Base-by-base conservation (phyloP, 495 filamentous ascomycete genomes). In the Neurospora africana region DNA sequence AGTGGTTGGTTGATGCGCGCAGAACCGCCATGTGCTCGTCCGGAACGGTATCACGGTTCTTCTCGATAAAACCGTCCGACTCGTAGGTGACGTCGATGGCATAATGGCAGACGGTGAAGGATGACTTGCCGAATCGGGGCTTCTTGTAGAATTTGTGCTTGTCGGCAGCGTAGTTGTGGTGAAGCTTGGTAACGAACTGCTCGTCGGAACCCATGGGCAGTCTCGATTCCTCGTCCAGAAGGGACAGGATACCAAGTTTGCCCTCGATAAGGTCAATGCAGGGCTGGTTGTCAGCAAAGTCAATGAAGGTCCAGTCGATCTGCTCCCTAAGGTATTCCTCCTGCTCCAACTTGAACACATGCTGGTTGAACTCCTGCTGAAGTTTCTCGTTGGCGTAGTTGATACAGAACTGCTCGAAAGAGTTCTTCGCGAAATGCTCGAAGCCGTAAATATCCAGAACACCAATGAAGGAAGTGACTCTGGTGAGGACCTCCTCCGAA, bases 361-460 rank as follows among this genome's bases (percentile, higher is more conserved):
- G 95, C 81, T 96, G 93, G 81, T 99, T 99, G 85, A 99, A 99
- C 77, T 99, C 96, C 78, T 99, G 95, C 78, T 99, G 95, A 40
- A 99, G 84, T 81, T 99, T 99, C 82, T 99, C 95, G 82, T 99
- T 99, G 79, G 95, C 95, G 76, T 98, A 99, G 83, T 99, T 99
- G 87, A 99, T 99, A 81, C 95, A 99, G 81, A 99, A 99, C 80
- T 99, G 95, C 82, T 99, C 95, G 77, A 99, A 99, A 10, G 96
- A 98, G 85, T 99, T 99, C 84, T 97, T 98, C 69, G 96, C 95
- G 77, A 99, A 99, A 82, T 99, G 95, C 81, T 99, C 95, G 80
- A 99, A 99, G 58, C 95, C 95, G 84, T 99, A 99, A 75, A 99
- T 99, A 92, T 99, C 95, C 70, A 99, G 89, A 43, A 99, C 95